A percentile compares a stretch with the other conserved stretches of the same genome.
These are phyloP conservation scores for Triangularia verruculosa DNA, from an alignment of 2,329 filamentous ascomycete species.

Conservation along the genomic window DNA sequence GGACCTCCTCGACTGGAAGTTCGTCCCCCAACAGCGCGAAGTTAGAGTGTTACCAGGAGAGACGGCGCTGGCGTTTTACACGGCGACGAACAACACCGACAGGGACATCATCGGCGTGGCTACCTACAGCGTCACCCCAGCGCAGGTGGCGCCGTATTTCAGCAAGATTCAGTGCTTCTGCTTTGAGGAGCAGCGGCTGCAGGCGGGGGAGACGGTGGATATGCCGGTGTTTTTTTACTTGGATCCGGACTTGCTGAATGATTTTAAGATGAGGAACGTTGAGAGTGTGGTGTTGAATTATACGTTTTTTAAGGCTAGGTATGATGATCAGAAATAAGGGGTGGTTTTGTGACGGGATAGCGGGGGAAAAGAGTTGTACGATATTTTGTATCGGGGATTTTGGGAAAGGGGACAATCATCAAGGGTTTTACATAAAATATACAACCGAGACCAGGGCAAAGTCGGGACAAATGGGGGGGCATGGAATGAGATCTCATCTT, in stretches of 20 bases:
- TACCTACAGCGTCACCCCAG: constrained; percentile 95
- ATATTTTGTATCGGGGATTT: not conserved
- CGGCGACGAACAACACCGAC: constrained; percentile 84
- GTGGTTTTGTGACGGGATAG: not conserved
- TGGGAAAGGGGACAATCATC: not conserved
- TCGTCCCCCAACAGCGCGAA: constrained; percentile 92
- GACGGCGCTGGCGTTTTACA: constrained; percentile 96
- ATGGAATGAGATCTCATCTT: not conserved
- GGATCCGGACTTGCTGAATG: constrained; percentile 89
- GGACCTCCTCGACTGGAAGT: constrained; percentile 95
- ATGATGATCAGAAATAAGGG: constrained; percentile 71
- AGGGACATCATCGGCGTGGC: constrained; percentile 97
- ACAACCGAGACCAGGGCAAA: not conserved
- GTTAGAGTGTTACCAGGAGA: constrained; percentile 93
- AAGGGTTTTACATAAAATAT: not conserved
- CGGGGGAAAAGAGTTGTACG: not conserved
- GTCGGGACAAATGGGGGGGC: not conserved
- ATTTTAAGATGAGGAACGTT: constrained; percentile 88
- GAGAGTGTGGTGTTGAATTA: constrained; percentile 95
- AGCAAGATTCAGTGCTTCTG: constrained; percentile 99
- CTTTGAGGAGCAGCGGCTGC: constrained; percentile 93
- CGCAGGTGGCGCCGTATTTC: constrained; percentile 94
- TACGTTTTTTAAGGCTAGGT: constrained; percentile 94
- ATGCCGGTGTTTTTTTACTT: constrained; percentile 99
- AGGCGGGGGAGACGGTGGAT: constrained; percentile 94